Evolutionary conservation across 768 basidiomycete species (phyloP).

Genomic region (Tulasnella sp.): DNA sequence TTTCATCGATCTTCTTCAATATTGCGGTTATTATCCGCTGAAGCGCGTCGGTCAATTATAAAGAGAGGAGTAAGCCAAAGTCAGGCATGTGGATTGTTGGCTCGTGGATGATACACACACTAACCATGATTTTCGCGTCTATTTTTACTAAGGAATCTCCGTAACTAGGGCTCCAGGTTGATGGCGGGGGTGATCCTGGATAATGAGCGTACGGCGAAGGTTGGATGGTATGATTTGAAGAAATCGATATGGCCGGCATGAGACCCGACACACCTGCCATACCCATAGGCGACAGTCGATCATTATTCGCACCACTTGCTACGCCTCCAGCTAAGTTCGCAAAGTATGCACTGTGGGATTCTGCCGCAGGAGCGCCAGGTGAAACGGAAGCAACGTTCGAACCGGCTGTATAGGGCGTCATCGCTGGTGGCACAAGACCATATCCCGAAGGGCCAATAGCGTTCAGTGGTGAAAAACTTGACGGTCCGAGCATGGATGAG

Average conservation of each 20-base stretch:
- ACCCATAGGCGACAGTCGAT: not conserved
- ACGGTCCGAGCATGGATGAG: constrained; percentile 63
- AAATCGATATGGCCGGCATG: constrained; percentile 6
- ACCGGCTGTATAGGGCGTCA: not conserved
- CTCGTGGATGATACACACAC: constrained; percentile 24
- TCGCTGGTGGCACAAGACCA: constrained; percentile 6
- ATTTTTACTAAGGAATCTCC: constrained; percentile 70
- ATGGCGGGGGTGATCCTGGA: constrained; percentile 14
- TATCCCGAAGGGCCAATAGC: not conserved
- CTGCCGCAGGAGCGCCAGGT: not conserved
- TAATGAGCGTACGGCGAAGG: not conserved
- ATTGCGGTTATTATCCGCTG: constrained; percentile 77
- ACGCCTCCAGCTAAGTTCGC: not conserved
- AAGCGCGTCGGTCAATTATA: not conserved
- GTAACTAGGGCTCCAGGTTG: constrained; percentile 19
- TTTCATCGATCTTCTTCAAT: constrained; percentile 73
- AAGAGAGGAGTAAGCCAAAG: too few relatives aligned
- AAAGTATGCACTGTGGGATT: not conserved
- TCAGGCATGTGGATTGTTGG: too few relatives aligned
- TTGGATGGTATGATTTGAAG: not conserved
- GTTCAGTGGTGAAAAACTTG: constrained; percentile 3
- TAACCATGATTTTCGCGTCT: constrained; percentile 74
- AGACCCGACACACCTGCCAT: not conserved
- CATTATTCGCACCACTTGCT: not conserved
- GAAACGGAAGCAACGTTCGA: not conserved